phyloP scores from a whole-genome alignment of 2,329 filamentous ascomycete species.

The Macrophomina tecta region DNA sequence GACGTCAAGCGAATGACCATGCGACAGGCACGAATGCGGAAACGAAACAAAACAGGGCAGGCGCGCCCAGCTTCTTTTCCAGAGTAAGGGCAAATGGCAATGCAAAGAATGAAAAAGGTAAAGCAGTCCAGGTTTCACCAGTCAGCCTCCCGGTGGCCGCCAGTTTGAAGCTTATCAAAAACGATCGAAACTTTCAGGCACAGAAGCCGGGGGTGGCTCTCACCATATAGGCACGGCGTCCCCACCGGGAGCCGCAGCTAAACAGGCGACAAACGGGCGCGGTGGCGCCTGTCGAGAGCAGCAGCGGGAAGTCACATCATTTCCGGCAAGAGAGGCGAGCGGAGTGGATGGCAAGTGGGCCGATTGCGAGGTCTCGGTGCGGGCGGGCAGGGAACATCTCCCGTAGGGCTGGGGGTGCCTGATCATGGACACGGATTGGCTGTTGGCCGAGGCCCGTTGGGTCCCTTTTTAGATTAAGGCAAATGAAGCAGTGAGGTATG shows the following conservation, averaged over 20 bases:
- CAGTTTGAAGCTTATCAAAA: constrained; percentile 5
- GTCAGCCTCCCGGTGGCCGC: background rate
- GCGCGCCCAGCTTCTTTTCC: background rate
- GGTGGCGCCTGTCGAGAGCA: no score
- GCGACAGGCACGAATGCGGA: background rate
- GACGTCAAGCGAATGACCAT: background rate
- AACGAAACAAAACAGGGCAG: constrained; percentile 1
- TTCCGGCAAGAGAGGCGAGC: constrained; percentile 16
- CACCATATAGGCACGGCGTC: constrained; percentile 6
- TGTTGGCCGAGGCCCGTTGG: background rate
- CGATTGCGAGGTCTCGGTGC: constrained; percentile 7
- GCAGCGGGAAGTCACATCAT: constrained; percentile 1
- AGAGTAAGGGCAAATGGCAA: background rate
- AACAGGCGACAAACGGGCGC: no score
- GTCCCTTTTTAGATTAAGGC: constrained; percentile 21
- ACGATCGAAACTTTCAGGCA: background rate
- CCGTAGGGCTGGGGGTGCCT: constrained; percentile 25
- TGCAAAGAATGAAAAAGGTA: background rate
- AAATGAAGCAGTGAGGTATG: background rate
- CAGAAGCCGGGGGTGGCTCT: background rate
- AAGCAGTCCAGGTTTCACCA: constrained; percentile 11
- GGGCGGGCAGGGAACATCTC: constrained; percentile 16
- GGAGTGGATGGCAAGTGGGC: background rate
- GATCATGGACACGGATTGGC: background rate
- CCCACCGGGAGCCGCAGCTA: constrained; percentile 11